Conservation (phyloP, 1,284 basidiomycete species). For the Inonotus hispidus region DNA sequence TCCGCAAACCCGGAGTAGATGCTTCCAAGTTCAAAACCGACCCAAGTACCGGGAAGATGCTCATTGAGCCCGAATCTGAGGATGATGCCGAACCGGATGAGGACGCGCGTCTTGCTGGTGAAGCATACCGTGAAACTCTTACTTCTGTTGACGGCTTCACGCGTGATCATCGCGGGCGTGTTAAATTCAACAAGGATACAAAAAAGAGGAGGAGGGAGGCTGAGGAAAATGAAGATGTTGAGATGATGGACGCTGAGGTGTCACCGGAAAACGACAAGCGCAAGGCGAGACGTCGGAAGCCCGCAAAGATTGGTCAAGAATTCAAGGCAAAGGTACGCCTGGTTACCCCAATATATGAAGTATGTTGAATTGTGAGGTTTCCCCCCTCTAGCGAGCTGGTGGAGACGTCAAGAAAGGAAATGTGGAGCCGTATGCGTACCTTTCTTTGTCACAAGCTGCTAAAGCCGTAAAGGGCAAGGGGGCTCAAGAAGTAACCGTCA, state of each 20-base stretch:
- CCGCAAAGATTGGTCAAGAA: conserved; percentile 72
- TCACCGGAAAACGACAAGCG: conserved; percentile 39
- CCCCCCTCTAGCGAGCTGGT: conserved; percentile 67
- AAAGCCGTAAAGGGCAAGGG: conserved; percentile 48
- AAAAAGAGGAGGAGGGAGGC: conserved; percentile 76
- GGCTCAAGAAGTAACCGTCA: conserved; percentile 42
- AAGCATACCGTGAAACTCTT: conserved; percentile 79
- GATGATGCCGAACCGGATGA: conserved; percentile 37
- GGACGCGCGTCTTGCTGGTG: conserved; percentile 54
- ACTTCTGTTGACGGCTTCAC: conserved; percentile 87
- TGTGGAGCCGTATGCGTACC: conserved; percentile 90
- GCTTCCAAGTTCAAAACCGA: conserved; percentile 87
- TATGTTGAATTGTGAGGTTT: not conserved
- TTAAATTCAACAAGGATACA: conserved; percentile 97
- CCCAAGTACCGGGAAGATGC: conserved; percentile 80
- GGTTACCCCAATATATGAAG: not conserved
- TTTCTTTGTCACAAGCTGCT: conserved; percentile 78
- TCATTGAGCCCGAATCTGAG: conserved; percentile 68
- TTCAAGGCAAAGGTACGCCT: conserved; percentile 82
- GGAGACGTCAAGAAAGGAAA: conserved; percentile 88
- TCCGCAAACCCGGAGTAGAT: conserved; percentile 82
- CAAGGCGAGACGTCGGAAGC: conserved; percentile 50
- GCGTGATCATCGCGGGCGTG: conserved; percentile 74
- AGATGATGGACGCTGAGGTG: conserved; percentile 55
- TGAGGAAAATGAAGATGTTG: conserved; percentile 62